phyloP scores from a whole-genome alignment of 148 eudicot species.

The Talinum fruticosum region DNA sequence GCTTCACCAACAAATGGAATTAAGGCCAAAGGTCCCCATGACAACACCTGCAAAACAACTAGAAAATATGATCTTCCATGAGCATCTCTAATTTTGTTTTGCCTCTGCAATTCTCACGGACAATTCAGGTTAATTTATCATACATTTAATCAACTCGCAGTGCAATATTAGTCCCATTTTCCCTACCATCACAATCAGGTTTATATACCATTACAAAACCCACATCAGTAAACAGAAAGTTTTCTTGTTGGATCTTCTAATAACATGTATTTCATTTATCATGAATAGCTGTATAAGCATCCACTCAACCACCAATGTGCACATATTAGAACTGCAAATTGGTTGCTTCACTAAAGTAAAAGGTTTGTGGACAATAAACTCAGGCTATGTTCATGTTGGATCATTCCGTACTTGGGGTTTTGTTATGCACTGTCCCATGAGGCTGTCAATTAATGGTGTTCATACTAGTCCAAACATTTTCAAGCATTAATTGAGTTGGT shows the following conservation, averaged over 20 bases:
- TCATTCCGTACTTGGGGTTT: not conserved
- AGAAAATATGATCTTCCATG: slow-evolving; percentile 24
- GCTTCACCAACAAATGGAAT: slow-evolving; percentile 58
- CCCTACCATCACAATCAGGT: not conserved
- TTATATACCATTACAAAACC: no score
- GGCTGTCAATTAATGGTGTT: not conserved
- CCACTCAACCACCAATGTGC: no score
- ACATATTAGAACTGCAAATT: no score
- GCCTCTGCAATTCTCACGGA: not conserved
- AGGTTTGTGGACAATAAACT: not conserved
- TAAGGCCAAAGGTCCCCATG: slow-evolving; percentile 82
- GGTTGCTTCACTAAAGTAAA: no score
- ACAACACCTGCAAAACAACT: slow-evolving; percentile 80
- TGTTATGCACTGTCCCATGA: no score
- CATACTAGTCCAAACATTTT: not conserved
- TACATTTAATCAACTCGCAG: not conserved
- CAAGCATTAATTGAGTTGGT: not conserved
- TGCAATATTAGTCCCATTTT: not conserved
- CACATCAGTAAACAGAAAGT: not conserved
- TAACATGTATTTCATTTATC: no score
- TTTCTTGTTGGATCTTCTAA: no score
- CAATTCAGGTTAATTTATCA: not conserved
- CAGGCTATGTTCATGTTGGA: not conserved
- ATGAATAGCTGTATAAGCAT: no score
- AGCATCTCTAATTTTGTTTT: not conserved